A percentile compares a stretch with the other conserved stretches of the same genome.
Conservation (phyloP, 441 rosid species). For the Eutrema salsugineum region DNA sequence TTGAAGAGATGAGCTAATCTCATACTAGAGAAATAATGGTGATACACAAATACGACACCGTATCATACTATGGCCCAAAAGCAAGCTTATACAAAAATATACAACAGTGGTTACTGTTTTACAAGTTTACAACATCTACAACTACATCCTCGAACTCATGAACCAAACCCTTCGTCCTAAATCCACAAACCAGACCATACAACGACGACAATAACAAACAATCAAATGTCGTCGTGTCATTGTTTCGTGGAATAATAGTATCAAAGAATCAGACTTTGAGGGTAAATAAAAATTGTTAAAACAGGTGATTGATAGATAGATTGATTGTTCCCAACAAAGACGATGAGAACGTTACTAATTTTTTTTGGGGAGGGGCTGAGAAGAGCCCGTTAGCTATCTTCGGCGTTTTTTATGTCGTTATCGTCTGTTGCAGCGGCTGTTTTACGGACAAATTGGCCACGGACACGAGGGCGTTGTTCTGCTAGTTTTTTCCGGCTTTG, state of each 20-base stretch:
- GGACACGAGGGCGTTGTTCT: constrained; percentile 51
- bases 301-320: not conserved
- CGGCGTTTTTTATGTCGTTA: not conserved
- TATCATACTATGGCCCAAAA: not conserved
- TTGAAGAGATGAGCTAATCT: too few species aligned
- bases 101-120: constrained; percentile 21
- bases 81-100: constrained; percentile 20
- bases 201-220: constrained; percentile 12
- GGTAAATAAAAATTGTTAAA: constrained; percentile 18
- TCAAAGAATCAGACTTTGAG: constrained; percentile 27
- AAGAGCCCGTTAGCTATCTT: constrained; percentile 21
- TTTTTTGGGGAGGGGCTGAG: not conserved
- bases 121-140: constrained; percentile 26
- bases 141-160: constrained; percentile 9
- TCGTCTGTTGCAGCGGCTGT: constrained; percentile 8
- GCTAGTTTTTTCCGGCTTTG: constrained; percentile 60
- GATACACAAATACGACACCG: not conserved
- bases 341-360: constrained; percentile 21
- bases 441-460: constrained; percentile 55
- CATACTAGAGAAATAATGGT: too few species aligned
- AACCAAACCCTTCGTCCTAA: constrained; percentile 20
- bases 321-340: constrained; percentile 5
- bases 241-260: constrained; percentile 10
- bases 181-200: constrained; percentile 13
- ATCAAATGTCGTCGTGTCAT: constrained; percentile 9